These are phyloP conservation scores for Macrolepiota dolichaula DNA, from an alignment of 768 basidiomycete species.

Conservation along the genomic window DNA sequence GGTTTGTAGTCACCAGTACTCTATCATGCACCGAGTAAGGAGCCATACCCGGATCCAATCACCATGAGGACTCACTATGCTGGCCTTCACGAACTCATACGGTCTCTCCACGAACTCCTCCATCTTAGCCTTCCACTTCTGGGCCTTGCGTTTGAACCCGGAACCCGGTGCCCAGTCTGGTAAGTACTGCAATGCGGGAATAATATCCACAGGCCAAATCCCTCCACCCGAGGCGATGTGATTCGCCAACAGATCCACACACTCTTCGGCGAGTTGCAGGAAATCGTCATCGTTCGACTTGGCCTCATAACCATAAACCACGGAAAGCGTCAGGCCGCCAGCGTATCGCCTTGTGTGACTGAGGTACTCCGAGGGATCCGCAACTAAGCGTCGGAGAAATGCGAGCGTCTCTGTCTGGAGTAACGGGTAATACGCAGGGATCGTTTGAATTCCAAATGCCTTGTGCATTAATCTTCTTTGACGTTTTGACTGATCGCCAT, in stretches of 20 bases:
- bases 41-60: background rate
- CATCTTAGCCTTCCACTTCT: conserved; percentile 59
- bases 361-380: conserved; percentile 33
- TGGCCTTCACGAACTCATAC: conserved; percentile 53
- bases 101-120: conserved; percentile 63
- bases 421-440: conserved; percentile 56
- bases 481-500: conserved; percentile 58
- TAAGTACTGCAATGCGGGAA: conserved; percentile 49
- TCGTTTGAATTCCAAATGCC: conserved; percentile 50
- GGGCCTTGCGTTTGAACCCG: conserved; percentile 60
- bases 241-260: conserved; percentile 37
- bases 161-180: conserved; percentile 69
- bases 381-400: conserved; percentile 55
- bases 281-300: conserved; percentile 34
- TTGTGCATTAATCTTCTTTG: conserved; percentile 67
- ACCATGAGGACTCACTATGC: conserved; percentile 41
- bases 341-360: conserved; percentile 48
- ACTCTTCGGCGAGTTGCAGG: conserved; percentile 38
- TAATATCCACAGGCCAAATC: conserved; percentile 48
- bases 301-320: conserved; percentile 61
- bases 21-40: conserved; percentile 22
- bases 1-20: conserved; percentile 36
- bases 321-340: conserved; percentile 52
- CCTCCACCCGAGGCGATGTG: conserved; percentile 40
- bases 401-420: conserved; percentile 52